A percentile compares a stretch with the other conserved stretches of the same genome.
These are phyloP conservation scores for Tephrocybe sp. DNA, from an alignment of 768 basidiomycete genomes.

Conservation along the genomic window DNA sequence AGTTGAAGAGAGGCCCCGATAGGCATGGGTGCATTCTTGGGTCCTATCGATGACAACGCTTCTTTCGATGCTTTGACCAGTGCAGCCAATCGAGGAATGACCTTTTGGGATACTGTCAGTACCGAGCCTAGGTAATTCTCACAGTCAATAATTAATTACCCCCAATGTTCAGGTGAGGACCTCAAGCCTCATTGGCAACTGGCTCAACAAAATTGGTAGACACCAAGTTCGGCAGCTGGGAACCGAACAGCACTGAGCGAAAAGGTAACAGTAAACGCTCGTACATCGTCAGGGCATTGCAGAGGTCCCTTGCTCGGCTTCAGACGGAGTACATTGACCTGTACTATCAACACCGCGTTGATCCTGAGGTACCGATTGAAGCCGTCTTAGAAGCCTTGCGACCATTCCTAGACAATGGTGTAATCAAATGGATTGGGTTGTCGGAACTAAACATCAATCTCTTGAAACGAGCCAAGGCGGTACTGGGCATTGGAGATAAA, in stretches of 20 bases:
- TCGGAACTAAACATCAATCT: slow-evolving; percentile 43
- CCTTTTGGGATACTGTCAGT: slow-evolving; percentile 51
- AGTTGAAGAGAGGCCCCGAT: neutral
- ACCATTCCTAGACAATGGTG: slow-evolving; percentile 8
- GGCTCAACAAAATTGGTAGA: slow-evolving; percentile 52
- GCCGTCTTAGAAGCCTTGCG: slow-evolving; percentile 18
- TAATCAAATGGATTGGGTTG: slow-evolving; percentile 45
- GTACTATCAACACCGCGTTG: slow-evolving; percentile 29
- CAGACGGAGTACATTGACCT: slow-evolving; percentile 10
- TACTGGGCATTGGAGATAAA: slow-evolving; percentile 32
- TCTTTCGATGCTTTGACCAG: slow-evolving; percentile 19
- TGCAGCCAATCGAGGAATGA: slow-evolving; percentile 24
- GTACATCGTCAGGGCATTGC: slow-evolving; percentile 7
- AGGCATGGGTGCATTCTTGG: slow-evolving; percentile 24
- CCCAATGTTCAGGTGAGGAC: slow-evolving; percentile 3
- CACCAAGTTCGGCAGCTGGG: slow-evolving; percentile 11
- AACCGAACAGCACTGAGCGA: neutral
- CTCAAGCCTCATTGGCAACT: slow-evolving; percentile 1
- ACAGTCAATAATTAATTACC: slow-evolving; percentile 28
- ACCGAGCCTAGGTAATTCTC: too few relatives aligned
- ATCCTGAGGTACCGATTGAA: slow-evolving; percentile 44
- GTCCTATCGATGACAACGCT: slow-evolving; percentile 16
- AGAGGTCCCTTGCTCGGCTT: neutral
- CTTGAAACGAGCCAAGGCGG: slow-evolving; percentile 45
- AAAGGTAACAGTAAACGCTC: slow-evolving; percentile 8